A percentile compares a stretch with the other conserved stretches of the same genome.
These are phyloP conservation scores for Blastocladiella britannica DNA, from an alignment of 192 early-diverging fungal species.

Conservation along the genomic window DNA sequence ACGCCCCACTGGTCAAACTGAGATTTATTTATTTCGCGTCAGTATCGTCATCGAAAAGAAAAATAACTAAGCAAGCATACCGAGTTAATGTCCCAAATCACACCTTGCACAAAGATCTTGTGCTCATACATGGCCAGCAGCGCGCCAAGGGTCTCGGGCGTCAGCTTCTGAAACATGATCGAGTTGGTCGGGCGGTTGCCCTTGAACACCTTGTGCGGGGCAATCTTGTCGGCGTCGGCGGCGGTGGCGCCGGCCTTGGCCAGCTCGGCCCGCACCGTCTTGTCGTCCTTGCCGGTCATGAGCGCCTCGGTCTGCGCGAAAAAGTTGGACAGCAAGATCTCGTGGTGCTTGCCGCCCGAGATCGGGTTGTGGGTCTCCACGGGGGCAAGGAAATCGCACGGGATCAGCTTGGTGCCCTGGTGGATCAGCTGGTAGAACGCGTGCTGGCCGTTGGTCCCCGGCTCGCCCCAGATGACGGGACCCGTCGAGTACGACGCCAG, in stretches of 20 bases:
- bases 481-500: slow-evolving; percentile 69
- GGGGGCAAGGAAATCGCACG: slow-evolving; percentile 89
- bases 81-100: slow-evolving; percentile 94
- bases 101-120: slow-evolving; percentile 98
- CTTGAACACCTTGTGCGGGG: slow-evolving; percentile 89
- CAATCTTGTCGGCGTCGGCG: slow-evolving; percentile 38
- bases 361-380: slow-evolving; percentile 87
- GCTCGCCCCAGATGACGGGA: slow-evolving; percentile 98
- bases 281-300: slow-evolving; percentile 74
- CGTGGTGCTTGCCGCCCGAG: slow-evolving; percentile 61
- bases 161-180: slow-evolving; percentile 80
- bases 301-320: slow-evolving; percentile 97
- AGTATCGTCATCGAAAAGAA: slow-evolving; percentile 64
- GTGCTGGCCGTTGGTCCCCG: slow-evolving; percentile 98
- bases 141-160: slow-evolving; percentile 71
- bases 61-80: too few relatives aligned
- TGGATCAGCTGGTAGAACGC: slow-evolving; percentile 99
- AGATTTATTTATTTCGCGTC: background rate
- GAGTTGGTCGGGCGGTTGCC: slow-evolving; percentile 97
- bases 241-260: slow-evolving; percentile 17
- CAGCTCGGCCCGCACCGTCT: slow-evolving; percentile 62
- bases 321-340: slow-evolving; percentile 95
- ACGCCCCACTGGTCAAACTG: slow-evolving; percentile 40
- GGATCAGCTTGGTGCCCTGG: slow-evolving; percentile 94
- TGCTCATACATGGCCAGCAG: slow-evolving; percentile 96